Evolutionary conservation across 768 basidiomycete genomes (phyloP).

Genomic region (Grammothele lineata): DNA sequence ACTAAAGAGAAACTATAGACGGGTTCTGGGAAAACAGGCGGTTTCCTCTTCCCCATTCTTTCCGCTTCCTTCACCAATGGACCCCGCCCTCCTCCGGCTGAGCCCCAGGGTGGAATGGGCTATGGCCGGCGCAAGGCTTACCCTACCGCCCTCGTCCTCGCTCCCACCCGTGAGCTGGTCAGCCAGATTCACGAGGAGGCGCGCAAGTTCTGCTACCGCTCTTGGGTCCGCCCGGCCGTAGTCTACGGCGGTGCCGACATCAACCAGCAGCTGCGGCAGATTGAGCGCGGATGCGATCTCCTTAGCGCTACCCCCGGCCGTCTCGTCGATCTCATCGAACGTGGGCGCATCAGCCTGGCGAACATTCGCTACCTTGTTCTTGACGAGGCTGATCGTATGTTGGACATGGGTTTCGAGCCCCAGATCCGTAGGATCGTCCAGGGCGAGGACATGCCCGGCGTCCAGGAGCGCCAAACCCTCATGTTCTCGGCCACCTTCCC

Average conservation of each 20-base stretch:
- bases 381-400: conserved; percentile 99
- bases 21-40: conserved; percentile 98
- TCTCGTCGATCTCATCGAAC: conserved; percentile 97
- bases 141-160: conserved; percentile 95
- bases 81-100: conserved; percentile 66
- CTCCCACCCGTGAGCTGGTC: conserved; percentile 97
- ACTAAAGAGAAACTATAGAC: conserved; percentile 56
- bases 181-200: conserved; percentile 99
- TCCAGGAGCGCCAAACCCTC: conserved; percentile 88
- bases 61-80: conserved; percentile 87
- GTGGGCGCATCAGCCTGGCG: conserved; percentile 91
- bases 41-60: conserved; percentile 98
- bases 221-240: conserved; percentile 98
- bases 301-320: conserved; percentile 97
- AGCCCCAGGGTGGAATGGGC: conserved; percentile 35
- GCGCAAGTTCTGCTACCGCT: conserved; percentile 97
- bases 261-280: conserved; percentile 85
- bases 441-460: conserved; percentile 97
- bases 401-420: conserved; percentile 99
- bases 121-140: conserved; percentile 87
- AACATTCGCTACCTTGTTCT: conserved; percentile 98
- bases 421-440: conserved; percentile 98
- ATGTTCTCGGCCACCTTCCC: conserved; percentile 99
- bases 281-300: conserved; percentile 96
- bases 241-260: conserved; percentile 99